Conservation (phyloP, 106 monocot species). For the Posidonia australis region DNA sequence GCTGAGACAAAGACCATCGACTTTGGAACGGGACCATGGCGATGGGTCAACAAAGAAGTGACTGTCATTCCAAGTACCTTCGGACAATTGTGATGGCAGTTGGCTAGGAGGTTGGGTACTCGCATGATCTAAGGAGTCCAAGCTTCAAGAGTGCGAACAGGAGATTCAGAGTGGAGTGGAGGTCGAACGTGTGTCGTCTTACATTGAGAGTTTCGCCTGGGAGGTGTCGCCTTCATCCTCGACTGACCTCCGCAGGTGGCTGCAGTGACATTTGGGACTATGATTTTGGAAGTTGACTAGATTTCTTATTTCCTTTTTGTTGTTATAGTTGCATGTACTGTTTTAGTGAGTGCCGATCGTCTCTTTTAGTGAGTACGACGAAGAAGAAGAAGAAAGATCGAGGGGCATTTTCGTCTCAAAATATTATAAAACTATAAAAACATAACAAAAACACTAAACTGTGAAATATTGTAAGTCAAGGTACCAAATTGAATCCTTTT, state of each 20-base stretch:
- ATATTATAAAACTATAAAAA: too few species aligned
- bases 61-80: conserved; percentile 56
- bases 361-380: too few species aligned
- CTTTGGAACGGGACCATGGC: conserved; percentile 52
- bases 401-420: too few species aligned
- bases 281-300: too few species aligned
- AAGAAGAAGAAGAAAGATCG: too few species aligned
- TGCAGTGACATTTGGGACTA: too few species aligned
- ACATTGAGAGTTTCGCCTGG: conserved; percentile 45
- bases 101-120: conserved; percentile 9
- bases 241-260: conserved; percentile 69
- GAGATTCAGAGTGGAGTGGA: conserved; percentile 41
- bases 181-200: conserved; percentile 55
- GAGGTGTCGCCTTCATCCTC: conserved; percentile 91
- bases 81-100: conserved; percentile 12
- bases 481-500: too few species aligned
- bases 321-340: too few species aligned
- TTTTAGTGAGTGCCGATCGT: too few species aligned
- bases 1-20: conserved; percentile 67
- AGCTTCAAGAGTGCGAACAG: conserved; percentile 77
- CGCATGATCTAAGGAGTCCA: conserved; percentile 48
- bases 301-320: too few species aligned
- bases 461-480: too few species aligned
- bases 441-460: too few species aligned
- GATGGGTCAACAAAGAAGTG: conserved; percentile 50